phyloP scores from a whole-genome alignment of 805 yeast species.

The Phaffomyces antillensis region DNA sequence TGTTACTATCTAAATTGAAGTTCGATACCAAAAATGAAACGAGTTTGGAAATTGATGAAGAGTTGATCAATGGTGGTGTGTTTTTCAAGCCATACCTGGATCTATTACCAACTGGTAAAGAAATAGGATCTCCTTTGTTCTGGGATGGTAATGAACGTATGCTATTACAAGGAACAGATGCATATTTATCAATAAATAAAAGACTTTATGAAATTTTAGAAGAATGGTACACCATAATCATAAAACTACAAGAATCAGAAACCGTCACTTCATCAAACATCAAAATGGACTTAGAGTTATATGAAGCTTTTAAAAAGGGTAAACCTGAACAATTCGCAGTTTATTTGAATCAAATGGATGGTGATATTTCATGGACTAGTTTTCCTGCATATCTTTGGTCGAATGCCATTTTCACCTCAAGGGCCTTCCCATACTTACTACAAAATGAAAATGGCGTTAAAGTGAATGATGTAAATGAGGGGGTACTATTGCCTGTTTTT shows the following conservation, averaged over 20 bases:
- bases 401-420: slow-evolving; percentile 55
- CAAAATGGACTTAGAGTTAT: slow-evolving; percentile 23
- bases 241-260: slow-evolving; percentile 13
- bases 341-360: slow-evolving; percentile 17
- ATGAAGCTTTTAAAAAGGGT: slow-evolving; percentile 18
- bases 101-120: slow-evolving; percentile 36
- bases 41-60: background rate
- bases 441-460: slow-evolving; percentile 18
- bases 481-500: slow-evolving; percentile 69
- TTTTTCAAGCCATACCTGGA: slow-evolving; percentile 39
- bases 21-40: slow-evolving; percentile 24
- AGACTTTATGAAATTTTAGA: slow-evolving; percentile 39
- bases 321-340: slow-evolving; percentile 20
- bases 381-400: slow-evolving; percentile 76
- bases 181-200: slow-evolving; percentile 47
- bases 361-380: slow-evolving; percentile 45
- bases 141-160: slow-evolving; percentile 51
- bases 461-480: slow-evolving; percentile 39
- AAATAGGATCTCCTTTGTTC: slow-evolving; percentile 55
- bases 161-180: slow-evolving; percentile 60
- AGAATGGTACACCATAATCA: slow-evolving; percentile 46
- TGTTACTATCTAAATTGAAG: slow-evolving; percentile 36
- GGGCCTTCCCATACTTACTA: slow-evolving; percentile 77
- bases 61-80: slow-evolving; percentile 7
- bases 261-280: slow-evolving; percentile 1